phyloP scores from a whole-genome alignment of 2,329 filamentous ascomycete genomes.

The Ophiostoma australiae region DNA sequence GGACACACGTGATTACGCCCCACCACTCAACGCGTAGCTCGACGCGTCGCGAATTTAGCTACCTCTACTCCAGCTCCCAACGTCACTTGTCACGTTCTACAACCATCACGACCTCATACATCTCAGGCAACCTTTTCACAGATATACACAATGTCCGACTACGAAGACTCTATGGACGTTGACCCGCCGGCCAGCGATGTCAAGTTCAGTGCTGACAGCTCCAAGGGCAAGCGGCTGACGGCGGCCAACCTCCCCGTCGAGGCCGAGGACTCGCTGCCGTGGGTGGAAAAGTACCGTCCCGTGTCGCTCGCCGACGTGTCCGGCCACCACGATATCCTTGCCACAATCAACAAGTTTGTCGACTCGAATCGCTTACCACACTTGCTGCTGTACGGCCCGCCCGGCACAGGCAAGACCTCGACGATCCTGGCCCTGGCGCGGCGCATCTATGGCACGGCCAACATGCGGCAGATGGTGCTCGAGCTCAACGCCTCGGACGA shows the following conservation, averaged over 20 bases:
- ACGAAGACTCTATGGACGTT: conserved; percentile 58
- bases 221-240: conserved; percentile 81
- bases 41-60: conserved; percentile 21
- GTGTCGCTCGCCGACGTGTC: conserved; percentile 86
- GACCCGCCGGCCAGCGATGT: conserved; percentile 48
- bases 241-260: conserved; percentile 91
- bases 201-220: conserved; percentile 68
- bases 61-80: conserved; percentile 31
- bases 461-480: conserved; percentile 97
- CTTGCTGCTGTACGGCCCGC: conserved; percentile 92
- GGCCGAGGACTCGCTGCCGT: conserved; percentile 88
- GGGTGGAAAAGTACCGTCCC: conserved; percentile 96
- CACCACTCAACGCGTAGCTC: conserved; percentile 23
- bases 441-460: conserved; percentile 83
- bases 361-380: conserved; percentile 91
- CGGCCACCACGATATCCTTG: conserved; percentile 93
- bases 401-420: conserved; percentile 95
- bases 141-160: conserved; percentile 49
- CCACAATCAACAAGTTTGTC: conserved; percentile 96
- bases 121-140: neutral
- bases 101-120: neutral
- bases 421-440: conserved; percentile 90
- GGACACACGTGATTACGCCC: conserved; percentile 9
- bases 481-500: conserved; percentile 98
- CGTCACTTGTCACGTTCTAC: neutral